Evolutionary conservation across 352 stramenopile species (phyloP).

Genomic region (Phytophthora litchii): DNA sequence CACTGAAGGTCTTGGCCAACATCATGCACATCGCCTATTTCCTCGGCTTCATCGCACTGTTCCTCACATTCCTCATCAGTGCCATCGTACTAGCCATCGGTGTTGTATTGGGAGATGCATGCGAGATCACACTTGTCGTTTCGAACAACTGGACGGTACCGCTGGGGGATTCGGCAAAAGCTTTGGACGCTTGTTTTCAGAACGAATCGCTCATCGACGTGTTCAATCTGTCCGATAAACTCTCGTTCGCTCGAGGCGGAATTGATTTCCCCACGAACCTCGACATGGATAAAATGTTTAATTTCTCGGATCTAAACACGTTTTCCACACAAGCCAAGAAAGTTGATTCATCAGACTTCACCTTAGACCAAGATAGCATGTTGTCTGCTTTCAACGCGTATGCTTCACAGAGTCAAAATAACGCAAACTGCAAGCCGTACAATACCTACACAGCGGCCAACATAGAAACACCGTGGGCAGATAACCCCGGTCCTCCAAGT

Average conservation of each 20-base stretch:
- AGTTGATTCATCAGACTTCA: constrained; percentile 36
- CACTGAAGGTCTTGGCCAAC: constrained; percentile 62
- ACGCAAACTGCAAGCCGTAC: constrained; percentile 2
- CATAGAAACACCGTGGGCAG: constrained; percentile 43
- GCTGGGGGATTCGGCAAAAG: constrained; percentile 53
- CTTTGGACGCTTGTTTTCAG: constrained; percentile 65
- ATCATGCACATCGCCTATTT: constrained; percentile 81
- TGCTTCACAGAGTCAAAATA: constrained; percentile 31
- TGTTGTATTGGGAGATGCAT: constrained; percentile 65
- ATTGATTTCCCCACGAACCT: constrained; percentile 52
- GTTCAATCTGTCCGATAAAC: constrained; percentile 56
- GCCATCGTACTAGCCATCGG: constrained; percentile 58
- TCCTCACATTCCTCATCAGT: constrained; percentile 69
- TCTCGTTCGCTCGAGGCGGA: constrained; percentile 64
- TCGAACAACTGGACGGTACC: constrained; percentile 58
- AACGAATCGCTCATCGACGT: constrained; percentile 66
- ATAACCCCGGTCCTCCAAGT: constrained; percentile 6
- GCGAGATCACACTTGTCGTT: constrained; percentile 57
- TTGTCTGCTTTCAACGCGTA: constrained; percentile 36
- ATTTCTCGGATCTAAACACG: constrained; percentile 53
- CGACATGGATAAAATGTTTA: constrained; percentile 38
- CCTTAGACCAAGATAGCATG: constrained; percentile 6
- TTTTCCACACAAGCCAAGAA: constrained; percentile 35
- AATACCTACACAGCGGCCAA: constrained; percentile 30
- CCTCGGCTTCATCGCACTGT: constrained; percentile 67